A percentile compares a stretch with the other conserved stretches of the same genome.
These are phyloP conservation scores for Eucalyptus grandis DNA, from an alignment of 345 rosid species.

Conservation along the genomic window DNA sequence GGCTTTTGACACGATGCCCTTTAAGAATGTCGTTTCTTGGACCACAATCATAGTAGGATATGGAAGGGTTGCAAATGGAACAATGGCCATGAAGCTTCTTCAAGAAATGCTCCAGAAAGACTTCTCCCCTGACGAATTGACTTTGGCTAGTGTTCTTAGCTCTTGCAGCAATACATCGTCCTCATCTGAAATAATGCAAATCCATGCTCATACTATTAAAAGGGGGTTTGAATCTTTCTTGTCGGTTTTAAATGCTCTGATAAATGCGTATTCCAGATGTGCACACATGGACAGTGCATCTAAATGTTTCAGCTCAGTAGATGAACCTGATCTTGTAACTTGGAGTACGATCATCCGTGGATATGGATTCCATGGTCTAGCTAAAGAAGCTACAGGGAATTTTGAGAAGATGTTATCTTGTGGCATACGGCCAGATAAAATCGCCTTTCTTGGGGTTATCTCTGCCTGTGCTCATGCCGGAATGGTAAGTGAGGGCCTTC, in stretches of 20 bases:
- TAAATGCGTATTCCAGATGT: slow-evolving; percentile 43
- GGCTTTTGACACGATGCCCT: slow-evolving; percentile 42
- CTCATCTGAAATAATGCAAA: slow-evolving; percentile 27
- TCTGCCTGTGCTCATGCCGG: slow-evolving; percentile 73
- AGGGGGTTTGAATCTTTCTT: slow-evolving; percentile 18
- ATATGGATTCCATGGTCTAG: slow-evolving; percentile 43
- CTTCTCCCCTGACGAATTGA: slow-evolving; percentile 44
- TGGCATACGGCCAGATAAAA: slow-evolving; percentile 43
- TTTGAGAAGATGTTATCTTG: slow-evolving; percentile 33
- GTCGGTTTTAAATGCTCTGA: slow-evolving; percentile 44
- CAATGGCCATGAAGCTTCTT: slow-evolving; percentile 43
- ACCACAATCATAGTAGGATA: slow-evolving; percentile 55
- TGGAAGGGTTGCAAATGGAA: slow-evolving; percentile 33
- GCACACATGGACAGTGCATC: slow-evolving; percentile 37
- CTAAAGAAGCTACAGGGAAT: slow-evolving; percentile 28
- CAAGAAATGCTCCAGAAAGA: slow-evolving; percentile 21
- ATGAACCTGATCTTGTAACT: slow-evolving; percentile 40
- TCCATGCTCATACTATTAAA: slow-evolving; percentile 36
- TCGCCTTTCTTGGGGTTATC: slow-evolving; percentile 44
- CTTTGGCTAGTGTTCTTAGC: slow-evolving; percentile 47
- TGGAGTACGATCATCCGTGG: slow-evolving; percentile 64
- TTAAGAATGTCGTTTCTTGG: slow-evolving; percentile 58
- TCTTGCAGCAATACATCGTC: slow-evolving; percentile 32
- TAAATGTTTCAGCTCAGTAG: slow-evolving; percentile 27
- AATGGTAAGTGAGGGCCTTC: slow-evolving; percentile 43